A percentile compares a stretch with the other conserved stretches of the same genome.
phyloP scores from a whole-genome alignment of 2,329 filamentous ascomycete genomes.

The Penicillium capsulatum region DNA sequence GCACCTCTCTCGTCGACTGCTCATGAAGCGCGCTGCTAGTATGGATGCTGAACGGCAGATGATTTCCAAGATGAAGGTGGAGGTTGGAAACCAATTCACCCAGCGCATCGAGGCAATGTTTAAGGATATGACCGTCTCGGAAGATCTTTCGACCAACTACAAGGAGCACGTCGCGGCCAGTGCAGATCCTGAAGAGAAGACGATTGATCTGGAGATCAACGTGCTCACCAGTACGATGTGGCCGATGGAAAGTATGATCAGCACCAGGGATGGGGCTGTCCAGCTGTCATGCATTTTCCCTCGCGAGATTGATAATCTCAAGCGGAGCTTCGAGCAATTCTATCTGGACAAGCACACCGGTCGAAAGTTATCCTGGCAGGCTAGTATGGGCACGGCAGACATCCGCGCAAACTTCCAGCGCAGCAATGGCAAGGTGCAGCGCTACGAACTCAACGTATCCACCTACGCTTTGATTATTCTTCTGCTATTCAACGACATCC shows the following conservation, averaged over 20 bases:
- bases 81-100: conserved; percentile 91
- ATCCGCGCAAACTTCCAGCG: conserved; percentile 73
- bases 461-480: conserved; percentile 91
- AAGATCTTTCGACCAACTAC: conserved; percentile 75
- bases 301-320: conserved; percentile 66
- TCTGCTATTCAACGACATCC: conserved; percentile 79
- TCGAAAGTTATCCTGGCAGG: conserved; percentile 78
- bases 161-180: conserved; percentile 62
- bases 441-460: conserved; percentile 86
- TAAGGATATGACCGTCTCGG: conserved; percentile 86
- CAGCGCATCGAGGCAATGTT: conserved; percentile 96
- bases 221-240: conserved; percentile 92
- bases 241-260: conserved; percentile 83
- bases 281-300: conserved; percentile 64
- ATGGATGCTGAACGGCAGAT: conserved; percentile 92
- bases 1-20: conserved; percentile 79
- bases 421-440: conserved; percentile 66
- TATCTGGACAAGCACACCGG: conserved; percentile 86
- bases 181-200: conserved; percentile 55
- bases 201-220: conserved; percentile 74
- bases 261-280: conserved; percentile 47
- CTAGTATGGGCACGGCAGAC: conserved; percentile 76
- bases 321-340: conserved; percentile 81
- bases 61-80: conserved; percentile 94
- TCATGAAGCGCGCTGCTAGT: conserved; percentile 85